Conservation (phyloP, 768 basidiomycete species). For the Naganishia friedmannii region DNA sequence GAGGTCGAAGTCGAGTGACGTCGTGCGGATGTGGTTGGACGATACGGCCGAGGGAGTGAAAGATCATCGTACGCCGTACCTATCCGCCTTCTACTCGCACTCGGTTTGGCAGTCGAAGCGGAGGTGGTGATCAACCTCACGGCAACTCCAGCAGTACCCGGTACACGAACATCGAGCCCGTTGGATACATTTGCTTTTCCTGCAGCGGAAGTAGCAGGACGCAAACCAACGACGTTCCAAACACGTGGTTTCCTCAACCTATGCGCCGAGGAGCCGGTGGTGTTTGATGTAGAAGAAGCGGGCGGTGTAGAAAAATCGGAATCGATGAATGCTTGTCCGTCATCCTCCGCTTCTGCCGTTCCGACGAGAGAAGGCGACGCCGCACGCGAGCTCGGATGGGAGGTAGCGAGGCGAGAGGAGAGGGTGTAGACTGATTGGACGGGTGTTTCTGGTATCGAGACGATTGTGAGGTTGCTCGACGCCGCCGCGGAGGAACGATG, state of each 20-base stretch:
- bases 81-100: not conserved
- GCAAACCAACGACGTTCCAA: not conserved
- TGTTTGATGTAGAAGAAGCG: no score
- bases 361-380: not conserved
- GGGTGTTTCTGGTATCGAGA: slow-evolving; percentile 7
- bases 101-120: not conserved
- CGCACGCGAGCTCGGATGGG: not conserved
- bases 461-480: not conserved
- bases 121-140: not conserved
- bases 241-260: not conserved
- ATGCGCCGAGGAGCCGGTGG: not conserved
- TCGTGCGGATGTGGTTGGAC: slow-evolving; percentile 10
- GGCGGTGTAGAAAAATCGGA: not conserved
- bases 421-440: slow-evolving; percentile 8
- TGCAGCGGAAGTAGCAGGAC: not conserved
- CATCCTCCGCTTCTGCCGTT: not conserved
- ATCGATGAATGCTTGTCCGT: slow-evolving; percentile 1
- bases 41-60: not conserved
- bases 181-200: not conserved
- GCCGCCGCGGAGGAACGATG: not conserved
- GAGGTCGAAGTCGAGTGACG: slow-evolving; percentile 18
- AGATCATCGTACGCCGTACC: not conserved
- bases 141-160: not conserved
- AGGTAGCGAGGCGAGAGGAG: not conserved
- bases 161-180: not conserved